Evolutionary conservation across 257 asterid species (phyloP), one percentile per base, ranked within the genome.

Genomic region (Avicennia marina): DNA sequence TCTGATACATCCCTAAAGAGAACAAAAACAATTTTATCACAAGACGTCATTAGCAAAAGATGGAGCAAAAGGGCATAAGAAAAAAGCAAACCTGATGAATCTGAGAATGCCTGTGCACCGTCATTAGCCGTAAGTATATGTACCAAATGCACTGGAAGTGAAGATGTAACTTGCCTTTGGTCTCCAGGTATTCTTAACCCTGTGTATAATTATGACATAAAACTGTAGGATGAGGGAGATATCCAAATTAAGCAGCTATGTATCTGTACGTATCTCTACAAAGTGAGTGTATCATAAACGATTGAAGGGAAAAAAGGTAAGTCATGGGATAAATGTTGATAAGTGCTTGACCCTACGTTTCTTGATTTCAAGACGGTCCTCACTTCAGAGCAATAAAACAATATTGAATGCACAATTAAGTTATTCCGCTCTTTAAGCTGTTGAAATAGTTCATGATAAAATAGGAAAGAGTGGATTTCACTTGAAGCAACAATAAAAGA

Each of bases 81-180:
- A 19, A 63, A 49, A 24, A 44, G 44, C 69, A 44, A 43, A 90
- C 98, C 96, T 24, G 94, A 77, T 76, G 96, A 70, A 70, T 85
- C 96, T 6, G 82, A 34, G 72, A 84, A 84, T 50, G 79, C 65
- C 70, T 84, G 93, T 58, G 78, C 53, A 20, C 68, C 59, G 27
- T 81, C 90, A 71, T 67, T 67, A 54, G 73, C 71, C 5, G 74
- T 40, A 42, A 90, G 86, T 58, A 91, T 67, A 67, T 88, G 94
- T 18, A 72, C 89, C 83, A 91, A 79, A 78, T 91, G 98, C 75
- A 68, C 62, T 25, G 98, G 98, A 56, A 91, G 98, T 45, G 97
- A 74, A 33, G 95, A 75, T 62, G 95, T 65, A 41, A 57, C 71
- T 68, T 85, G 95, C 67, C 95, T 80, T 63, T 91, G 98, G 68